Percentiles rank a stretch among this genome's conserved stretches.
These are phyloP conservation scores for Coniophora puteana DNA, from an alignment of 1,284 basidiomycete species.

Conservation along the genomic window DNA sequence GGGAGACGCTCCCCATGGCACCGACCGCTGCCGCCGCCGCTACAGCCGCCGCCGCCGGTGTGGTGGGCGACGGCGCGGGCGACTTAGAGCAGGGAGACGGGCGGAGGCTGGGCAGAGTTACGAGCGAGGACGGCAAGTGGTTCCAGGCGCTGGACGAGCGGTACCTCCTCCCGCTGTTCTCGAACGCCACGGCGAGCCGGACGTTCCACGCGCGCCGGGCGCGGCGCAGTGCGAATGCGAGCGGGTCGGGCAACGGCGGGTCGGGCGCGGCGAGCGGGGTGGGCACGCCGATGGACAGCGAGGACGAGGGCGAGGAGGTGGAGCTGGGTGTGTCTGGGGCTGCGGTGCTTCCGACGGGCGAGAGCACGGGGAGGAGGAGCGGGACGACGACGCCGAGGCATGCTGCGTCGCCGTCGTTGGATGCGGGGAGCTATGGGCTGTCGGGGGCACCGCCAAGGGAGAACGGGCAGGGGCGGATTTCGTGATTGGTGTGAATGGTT, in stretches of 20 bases:
- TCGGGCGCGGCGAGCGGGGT: conserved; percentile 23
- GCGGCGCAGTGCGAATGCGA: conserved; percentile 42
- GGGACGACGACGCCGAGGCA: conserved; percentile 12
- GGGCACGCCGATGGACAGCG: conserved; percentile 51
- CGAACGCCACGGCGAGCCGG: conserved; percentile 87
- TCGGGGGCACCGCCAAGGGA: conserved; percentile 45
- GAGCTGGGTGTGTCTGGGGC: conserved; percentile 30
- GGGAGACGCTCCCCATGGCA: conserved; percentile 76
- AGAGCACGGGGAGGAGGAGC: conserved; percentile 6
- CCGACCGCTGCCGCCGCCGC: conserved; percentile 31
- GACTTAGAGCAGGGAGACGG: conserved; percentile 15
- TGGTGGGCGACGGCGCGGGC: conserved; percentile 16
- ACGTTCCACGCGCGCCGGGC: conserved; percentile 82
- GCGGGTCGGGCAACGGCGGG: conserved; percentile 18
- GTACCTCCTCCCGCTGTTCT: conserved; percentile 92
- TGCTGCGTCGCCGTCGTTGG: conserved; percentile 28
- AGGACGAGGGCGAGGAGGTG: conserved; percentile 49
- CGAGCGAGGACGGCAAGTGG: conserved; percentile 78
- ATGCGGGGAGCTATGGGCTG: conserved; percentile 51
- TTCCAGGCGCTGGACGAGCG: conserved; percentile 95
- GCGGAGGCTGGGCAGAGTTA: conserved; percentile 10
- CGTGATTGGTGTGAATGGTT: conserved; percentile 7
- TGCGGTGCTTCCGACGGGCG: too few relatives aligned
- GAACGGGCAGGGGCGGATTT: conserved; percentile 13
- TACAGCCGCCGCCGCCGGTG: conserved; percentile 12